phyloP scores from a whole-genome alignment of 225 moss, liverwort and hornwort species.

The Pseudoscleropodium purum region DNA sequence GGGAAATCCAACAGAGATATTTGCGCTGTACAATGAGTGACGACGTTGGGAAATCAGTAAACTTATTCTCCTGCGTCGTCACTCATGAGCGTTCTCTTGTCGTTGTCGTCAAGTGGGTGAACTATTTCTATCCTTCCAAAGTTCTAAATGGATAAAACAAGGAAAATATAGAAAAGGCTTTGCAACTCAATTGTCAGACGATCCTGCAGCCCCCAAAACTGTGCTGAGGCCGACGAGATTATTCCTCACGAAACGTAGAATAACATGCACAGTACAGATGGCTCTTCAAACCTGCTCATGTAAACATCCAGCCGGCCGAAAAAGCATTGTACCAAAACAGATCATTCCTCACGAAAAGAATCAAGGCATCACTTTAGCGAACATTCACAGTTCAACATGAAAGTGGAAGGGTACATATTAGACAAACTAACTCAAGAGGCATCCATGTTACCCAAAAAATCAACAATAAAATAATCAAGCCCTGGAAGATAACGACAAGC shows the following conservation, averaged over 20 bases:
- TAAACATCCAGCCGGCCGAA: neutral
- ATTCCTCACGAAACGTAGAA: neutral
- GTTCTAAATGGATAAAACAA: neutral
- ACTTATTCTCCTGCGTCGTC: neutral
- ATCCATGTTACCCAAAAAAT: neutral
- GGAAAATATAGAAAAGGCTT: too few species aligned
- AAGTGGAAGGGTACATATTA: neutral
- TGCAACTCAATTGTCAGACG: neutral
- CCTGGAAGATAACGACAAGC: neutral
- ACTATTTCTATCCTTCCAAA: neutral
- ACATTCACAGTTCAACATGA: neutral
- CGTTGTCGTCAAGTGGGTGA: neutral
- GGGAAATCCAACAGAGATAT: neutral
- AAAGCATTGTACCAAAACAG: neutral
- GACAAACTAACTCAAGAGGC: neutral
- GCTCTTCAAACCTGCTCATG: neutral
- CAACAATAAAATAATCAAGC: neutral
- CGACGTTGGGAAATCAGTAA: neutral
- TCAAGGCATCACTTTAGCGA: neutral
- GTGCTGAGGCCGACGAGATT: neutral
- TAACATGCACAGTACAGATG: neutral
- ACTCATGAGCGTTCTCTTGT: neutral
- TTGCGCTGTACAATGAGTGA: neutral
- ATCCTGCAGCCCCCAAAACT: neutral
- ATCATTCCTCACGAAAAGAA: neutral